These are phyloP conservation scores for Aleurites moluccanus DNA, from an alignment of 441 rosid species.

Conservation along the genomic window DNA sequence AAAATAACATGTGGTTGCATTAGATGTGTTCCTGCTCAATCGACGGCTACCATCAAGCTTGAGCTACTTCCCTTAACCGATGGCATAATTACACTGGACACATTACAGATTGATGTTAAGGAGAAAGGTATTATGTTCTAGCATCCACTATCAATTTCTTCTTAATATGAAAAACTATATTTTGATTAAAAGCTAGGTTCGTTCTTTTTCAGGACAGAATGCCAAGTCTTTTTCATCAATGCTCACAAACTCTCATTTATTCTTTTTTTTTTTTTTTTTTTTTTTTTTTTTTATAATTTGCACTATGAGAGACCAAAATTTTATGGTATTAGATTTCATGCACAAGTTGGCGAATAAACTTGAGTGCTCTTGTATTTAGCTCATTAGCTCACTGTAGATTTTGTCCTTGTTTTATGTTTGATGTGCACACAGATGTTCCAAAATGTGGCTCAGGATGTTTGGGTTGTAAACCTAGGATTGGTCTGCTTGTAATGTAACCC, in stretches of 20 bases:
- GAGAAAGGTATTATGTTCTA: slow-evolving; percentile 73
- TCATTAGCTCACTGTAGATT: neutral
- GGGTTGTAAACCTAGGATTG: neutral
- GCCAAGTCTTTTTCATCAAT: neutral
- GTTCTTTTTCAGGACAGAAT: neutral
- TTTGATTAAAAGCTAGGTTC: slow-evolving; percentile 4
- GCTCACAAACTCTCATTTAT: neutral
- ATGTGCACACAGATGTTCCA: neutral
- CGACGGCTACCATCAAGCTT: slow-evolving; percentile 85
- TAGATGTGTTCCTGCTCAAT: slow-evolving; percentile 92
- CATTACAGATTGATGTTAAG: slow-evolving; percentile 81
- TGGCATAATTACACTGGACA: slow-evolving; percentile 91
- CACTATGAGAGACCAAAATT: neutral
- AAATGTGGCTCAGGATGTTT: too few species aligned
- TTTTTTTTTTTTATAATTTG: neutral
- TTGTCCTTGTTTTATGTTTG: neutral
- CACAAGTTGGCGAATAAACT: neutral
- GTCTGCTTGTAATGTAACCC: neutral
- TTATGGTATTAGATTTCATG: neutral
- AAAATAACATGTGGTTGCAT: slow-evolving; percentile 27
- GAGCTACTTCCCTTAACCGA: slow-evolving; percentile 97
- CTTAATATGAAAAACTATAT: neutral
- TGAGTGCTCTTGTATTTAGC: neutral
- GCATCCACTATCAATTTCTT: slow-evolving; percentile 6
- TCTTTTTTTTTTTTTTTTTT: neutral